Percentiles rank a stretch among this genome's conserved stretches.
Conservation (phyloP, 1,139 yeast species). For the Martiniozyma asiatica region DNA sequence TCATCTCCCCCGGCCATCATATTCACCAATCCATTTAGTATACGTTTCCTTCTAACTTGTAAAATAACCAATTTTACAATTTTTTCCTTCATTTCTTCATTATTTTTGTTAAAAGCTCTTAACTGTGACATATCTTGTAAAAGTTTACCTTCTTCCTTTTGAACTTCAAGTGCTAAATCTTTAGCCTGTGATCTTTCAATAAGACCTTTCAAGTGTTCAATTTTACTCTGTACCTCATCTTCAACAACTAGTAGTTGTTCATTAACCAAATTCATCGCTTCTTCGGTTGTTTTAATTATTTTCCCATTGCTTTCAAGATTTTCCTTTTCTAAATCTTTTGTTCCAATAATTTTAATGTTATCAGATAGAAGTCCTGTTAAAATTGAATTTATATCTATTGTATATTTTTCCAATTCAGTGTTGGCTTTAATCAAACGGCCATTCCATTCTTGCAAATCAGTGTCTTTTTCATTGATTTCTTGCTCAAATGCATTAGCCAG, state of each 20-base stretch:
- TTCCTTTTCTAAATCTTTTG: not conserved
- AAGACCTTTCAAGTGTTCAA: slow-evolving; percentile 27
- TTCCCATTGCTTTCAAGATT: not conserved
- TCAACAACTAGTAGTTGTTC: too few relatives aligned
- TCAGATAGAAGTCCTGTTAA: slow-evolving; percentile 8
- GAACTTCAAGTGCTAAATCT: slow-evolving; percentile 36
- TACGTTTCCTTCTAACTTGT: slow-evolving; percentile 35
- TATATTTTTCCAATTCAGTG: slow-evolving; percentile 17
- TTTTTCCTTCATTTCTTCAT: slow-evolving; percentile 5
- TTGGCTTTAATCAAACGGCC: slow-evolving; percentile 20
- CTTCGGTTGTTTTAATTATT: slow-evolving; percentile 1
- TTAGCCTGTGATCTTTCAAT: slow-evolving; percentile 47
- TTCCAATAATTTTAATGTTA: slow-evolving; percentile 6
- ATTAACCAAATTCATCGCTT: slow-evolving; percentile 15
- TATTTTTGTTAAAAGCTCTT: slow-evolving; percentile 6
- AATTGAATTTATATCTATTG: slow-evolving; percentile 14
- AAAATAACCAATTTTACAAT: slow-evolving; percentile 25
- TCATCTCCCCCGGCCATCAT: slow-evolving; percentile 27
- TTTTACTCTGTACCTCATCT: slow-evolving; percentile 27
- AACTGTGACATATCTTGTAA: slow-evolving; percentile 18
- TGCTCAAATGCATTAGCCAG: slow-evolving; percentile 44
- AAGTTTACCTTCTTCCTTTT: slow-evolving; percentile 28
- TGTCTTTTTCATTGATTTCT: slow-evolving; percentile 39
- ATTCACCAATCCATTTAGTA: slow-evolving; percentile 33
- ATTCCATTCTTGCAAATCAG: slow-evolving; percentile 20